phyloP scores from a whole-genome alignment of 2,329 filamentous ascomycete species.

The Neonectria neomacrospora region DNA sequence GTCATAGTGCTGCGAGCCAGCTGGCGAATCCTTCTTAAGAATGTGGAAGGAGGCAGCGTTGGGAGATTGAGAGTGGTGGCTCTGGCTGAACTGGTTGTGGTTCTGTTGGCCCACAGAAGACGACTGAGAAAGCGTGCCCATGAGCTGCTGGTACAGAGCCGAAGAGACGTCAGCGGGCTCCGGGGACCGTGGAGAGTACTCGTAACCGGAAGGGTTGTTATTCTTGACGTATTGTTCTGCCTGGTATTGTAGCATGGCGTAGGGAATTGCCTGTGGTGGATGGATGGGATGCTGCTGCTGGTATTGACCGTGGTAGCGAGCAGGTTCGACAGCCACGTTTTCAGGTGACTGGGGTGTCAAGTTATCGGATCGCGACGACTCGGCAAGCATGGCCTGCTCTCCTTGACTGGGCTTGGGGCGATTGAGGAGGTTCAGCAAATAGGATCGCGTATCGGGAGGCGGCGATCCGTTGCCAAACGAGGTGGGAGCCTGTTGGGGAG shows the following conservation, averaged over 20 bases:
- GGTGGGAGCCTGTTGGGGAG: conserved; percentile 42
- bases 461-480: conserved; percentile 63
- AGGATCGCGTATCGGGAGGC: conserved; percentile 80
- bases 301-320: conserved; percentile 46
- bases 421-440: conserved; percentile 87
- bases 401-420: conserved; percentile 75
- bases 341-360: conserved; percentile 59
- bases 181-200: conserved; percentile 47
- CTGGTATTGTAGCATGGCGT: conserved; percentile 41
- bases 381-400: conserved; percentile 57
- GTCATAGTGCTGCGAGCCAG: conserved; percentile 52
- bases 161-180: conserved; percentile 52
- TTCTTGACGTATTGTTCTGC: conserved; percentile 43
- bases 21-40: conserved; percentile 62
- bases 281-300: conserved; percentile 38
- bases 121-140: conserved; percentile 51
- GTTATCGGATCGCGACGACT: conserved; percentile 56
- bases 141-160: conserved; percentile 52
- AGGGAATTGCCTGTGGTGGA: conserved; percentile 36
- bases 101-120: conserved; percentile 46
- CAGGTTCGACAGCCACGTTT: conserved; percentile 42
- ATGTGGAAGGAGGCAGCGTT: conserved; percentile 57
- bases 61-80: conserved; percentile 42
- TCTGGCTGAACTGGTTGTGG: conserved; percentile 45
- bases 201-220: conserved; percentile 37